phyloP scores from a whole-genome alignment of 2,329 filamentous ascomycete species.

The Diplodia mutila region DNA sequence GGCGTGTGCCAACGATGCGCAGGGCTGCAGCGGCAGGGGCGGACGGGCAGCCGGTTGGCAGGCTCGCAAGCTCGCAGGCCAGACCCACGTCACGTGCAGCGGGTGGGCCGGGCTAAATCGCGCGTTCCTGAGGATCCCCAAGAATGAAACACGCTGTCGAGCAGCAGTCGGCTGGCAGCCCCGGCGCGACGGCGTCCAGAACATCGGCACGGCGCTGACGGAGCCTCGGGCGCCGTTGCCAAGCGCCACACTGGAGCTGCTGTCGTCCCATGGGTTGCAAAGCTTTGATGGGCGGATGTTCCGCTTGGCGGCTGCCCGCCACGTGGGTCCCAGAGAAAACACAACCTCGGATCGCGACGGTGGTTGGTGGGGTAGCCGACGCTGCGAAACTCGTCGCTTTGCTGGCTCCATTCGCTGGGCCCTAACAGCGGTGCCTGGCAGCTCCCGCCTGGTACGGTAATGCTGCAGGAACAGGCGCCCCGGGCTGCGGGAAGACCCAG shows the following conservation, averaged over 20 bases:
- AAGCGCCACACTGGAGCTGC: neutral
- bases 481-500: neutral
- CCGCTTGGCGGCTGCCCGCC: constrained; percentile 14
- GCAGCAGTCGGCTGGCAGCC: neutral
- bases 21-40: constrained; percentile 13
- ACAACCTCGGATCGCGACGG: no score
- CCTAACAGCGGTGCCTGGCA: neutral
- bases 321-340: constrained; percentile 15
- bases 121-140: constrained; percentile 23
- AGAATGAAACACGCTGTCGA: constrained; percentile 1
- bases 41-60: constrained; percentile 14
- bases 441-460: neutral
- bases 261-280: constrained; percentile 1
- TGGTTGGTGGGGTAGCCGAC: constrained; percentile 4
- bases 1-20: constrained; percentile 12
- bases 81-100: constrained; percentile 8
- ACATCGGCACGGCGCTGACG: constrained; percentile 9
- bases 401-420: constrained; percentile 1
- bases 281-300: constrained; percentile 17
- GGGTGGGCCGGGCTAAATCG: constrained; percentile 1
- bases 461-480: constrained; percentile 5
- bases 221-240: constrained; percentile 16
- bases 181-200: constrained; percentile 11
- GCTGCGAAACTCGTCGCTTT: neutral
- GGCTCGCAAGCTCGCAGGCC: neutral